Base-by-base conservation (phyloP, 169 alveolate species). In the Plasmodium inui region DNA sequence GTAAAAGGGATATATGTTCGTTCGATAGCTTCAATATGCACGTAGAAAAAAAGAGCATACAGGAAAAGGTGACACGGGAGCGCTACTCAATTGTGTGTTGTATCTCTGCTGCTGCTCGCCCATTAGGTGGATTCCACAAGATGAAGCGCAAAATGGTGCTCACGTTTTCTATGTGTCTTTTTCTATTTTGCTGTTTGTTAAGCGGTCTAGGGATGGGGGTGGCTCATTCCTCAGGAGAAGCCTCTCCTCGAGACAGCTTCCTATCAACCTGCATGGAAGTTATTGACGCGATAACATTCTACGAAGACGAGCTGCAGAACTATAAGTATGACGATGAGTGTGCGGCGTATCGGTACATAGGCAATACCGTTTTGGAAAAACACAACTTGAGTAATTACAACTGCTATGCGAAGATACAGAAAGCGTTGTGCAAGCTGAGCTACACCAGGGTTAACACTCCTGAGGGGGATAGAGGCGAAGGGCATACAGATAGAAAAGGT, bases 341-440 rank as follows among this genome's bases (percentile, higher is more conserved):
- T 28, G 74, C 78, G 17, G 32, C 50, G 5, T 85, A 85, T 85
- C 78, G 67, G 22, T 30, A 85, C 34, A 73, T 85, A 32, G 93
- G 93, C 12, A 85, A 85, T 22, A n/a, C n/a, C 12, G 84, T 74
- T 50, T 74, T 85, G 30, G 93, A 85, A 34, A 73, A 72, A 30
- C 34, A 85, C 37, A 50, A 72, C 2, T 37, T 85, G 50, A 50
- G 61, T 28, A n/a, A 41, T 50, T 73, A 73, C 78, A 85, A 85
- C 28, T 85, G 93, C 55, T 85, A 85, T 53, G 41, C 26, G 37
- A 46, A 72, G 78, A 85, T 85, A 9, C 93, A 85, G 26, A 85
- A 85, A 34, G 53, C 79, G 37, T 32, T 85, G 37, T 85, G 93
- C 41, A 85, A 85, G 28, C 14, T 85, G 28, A 85, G 78, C 6